Base-by-base conservation (phyloP, 495 filamentous ascomycete species). In the Penicillium pulvis region DNA sequence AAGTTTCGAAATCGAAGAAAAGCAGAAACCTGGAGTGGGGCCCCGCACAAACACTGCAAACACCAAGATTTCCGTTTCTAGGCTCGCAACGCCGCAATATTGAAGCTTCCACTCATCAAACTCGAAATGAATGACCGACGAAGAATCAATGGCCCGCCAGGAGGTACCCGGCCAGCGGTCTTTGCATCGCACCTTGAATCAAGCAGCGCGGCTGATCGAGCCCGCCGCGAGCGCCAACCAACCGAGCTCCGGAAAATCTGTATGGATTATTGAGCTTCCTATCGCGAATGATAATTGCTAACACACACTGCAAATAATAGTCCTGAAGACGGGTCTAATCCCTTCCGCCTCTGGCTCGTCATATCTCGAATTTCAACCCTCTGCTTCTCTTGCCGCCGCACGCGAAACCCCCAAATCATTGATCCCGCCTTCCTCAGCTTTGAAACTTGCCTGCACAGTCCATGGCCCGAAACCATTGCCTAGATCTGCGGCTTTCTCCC, bases 291-390 rank as follows among this genome's bases (percentile, higher is more conserved):
- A 53, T 53, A 23, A 53, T 30, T 8, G 42, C 67, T 72, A 39
- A 72, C 58, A 6, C 26, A 30, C 6, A 17, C 10, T 56, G 28
- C 8, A 11, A 31, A 33, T 16, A 35, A 1, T 53, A 98, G 93
- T 92, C 63, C 79, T 98, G 31, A 91, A 94, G 74, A 98, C 94
- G 11, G 90, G 90, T 46, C 82, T 98, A 23, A 92, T 92, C 4
- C 94, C 95, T 11, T 95, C 94, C 3, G 94, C 95, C 8, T 91
- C 91, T 23, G 94, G 94, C 49, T 97, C 93, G 30, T 89, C 95
- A 52, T 98, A 97, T 68, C 81, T 97, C 56, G 94, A 98, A 79
- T 85, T 96, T 56, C 85, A 88, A 71, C 79, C 80, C 33, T 81
- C 85, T 3, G 64, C 82, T 35, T 70, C 81, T 43, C 72, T 78